Evolutionary conservation across 2,329 filamentous ascomycete species (phyloP), one percentile per base, ranked within the genome.

Genomic region (Phaeomoniella chlamydospora): DNA sequence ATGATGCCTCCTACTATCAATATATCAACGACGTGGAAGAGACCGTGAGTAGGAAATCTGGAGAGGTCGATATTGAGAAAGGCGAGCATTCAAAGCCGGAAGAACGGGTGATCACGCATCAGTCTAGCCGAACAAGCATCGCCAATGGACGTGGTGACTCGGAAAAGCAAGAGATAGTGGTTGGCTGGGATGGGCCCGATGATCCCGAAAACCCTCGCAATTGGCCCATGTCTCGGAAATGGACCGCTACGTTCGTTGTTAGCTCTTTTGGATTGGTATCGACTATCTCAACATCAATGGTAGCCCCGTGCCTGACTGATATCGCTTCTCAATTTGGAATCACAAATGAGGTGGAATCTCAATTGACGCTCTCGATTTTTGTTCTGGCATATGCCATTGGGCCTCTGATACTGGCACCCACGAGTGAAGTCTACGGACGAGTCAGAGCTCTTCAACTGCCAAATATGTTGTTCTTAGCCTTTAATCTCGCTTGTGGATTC

Each of bases 241-340:
- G 73, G 74, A 54, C 56, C 2, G 65, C 65, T 14, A 66, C 70
- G 2, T 55, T 72, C 29, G 59, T 72, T 37, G 58, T 76, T 18
- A 66, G 72, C 0, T 56, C 60, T 34, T 75, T 75, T 49, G 74
- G 72, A 2, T 65, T 77, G 43, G 70, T 78, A 40, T 74, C 72
- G 2, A 74, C 76, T 0, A 70, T 80, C 16, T 72, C 74, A 2
- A 74, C 70, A 3, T 71, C 70, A 22, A 77, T 79, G 66, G 50
- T 70, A 2, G 62, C 68, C 0, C 69, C 69, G 0, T 67, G 62
- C 0, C 45, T 80, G 29, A 49, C 51, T 6, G 50, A 59, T 2
- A 71, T 80, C 33, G 60, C 64, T n/a, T 45, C 47, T 2, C 71
- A 77, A 17, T 60, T 79, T 22, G 41, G 65, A 37, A 70, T 77